Base-by-base conservation (phyloP, 2,329 filamentous ascomycete genomes). In the Colletotrichum aenigma region DNA sequence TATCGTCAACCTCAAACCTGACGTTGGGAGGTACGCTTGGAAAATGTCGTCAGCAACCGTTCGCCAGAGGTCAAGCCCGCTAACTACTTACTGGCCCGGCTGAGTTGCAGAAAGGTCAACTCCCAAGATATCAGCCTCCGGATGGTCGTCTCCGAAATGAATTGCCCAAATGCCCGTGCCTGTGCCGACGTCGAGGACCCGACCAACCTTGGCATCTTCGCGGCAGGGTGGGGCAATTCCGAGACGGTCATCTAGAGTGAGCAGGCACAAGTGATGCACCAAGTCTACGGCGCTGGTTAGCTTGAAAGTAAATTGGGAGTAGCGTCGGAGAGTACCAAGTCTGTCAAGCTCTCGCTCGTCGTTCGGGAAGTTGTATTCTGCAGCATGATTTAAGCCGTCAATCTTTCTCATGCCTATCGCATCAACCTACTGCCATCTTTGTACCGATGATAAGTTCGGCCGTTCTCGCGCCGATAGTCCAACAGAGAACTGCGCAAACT, bases 71-170 rank as follows among this genome's bases (percentile, higher is more conserved):
- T 43, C 0, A 0, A 43, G 8, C 8, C 0, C 38, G 16, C 38
- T 2, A 1, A 9, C 1, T 0, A n/a, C 38, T 0, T 43, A 43
- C 38, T 43, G 0, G 16, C 16, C 1, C 38, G 38, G 38, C 18
- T 43, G 38, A 43, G 38, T 43, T n/a, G 38, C 38, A 43, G 38
- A 43, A 0, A 43, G 38, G 38, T 43, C 38, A 43, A 43, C 5
- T 0, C 38, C 38, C 18, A 43, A 43, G 18, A 43, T 43, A n/a
- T n/a, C 38, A 6, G 38, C 38, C 0, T 43, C 38, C 18, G 18
- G 38, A 43, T 43, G 38, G 38, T 43, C 38, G 5, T 43, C 38
- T 43, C 38, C 38, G 38, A 43, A 43, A 0, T 43, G 18, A 0
- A 43, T 43, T 43, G 38, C 38, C 38, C 38, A 43, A n/a, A 43